A percentile compares a stretch with the other conserved stretches of the same genome.
Conservation (phyloP, 108 stramenopile species). For the Nitzschia putrida region DNA sequence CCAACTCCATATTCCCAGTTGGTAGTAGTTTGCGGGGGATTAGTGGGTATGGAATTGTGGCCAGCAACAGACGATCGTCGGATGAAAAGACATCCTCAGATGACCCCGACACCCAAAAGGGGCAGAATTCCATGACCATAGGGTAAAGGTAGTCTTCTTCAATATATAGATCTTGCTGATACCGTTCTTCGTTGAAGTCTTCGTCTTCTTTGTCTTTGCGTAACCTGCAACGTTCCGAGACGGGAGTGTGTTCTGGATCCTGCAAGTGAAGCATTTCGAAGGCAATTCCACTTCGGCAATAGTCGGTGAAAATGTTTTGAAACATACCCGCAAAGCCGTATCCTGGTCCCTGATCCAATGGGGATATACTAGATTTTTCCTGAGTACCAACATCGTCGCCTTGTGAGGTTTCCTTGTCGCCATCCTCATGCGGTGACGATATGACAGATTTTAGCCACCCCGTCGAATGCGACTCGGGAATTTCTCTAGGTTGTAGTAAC, state of each 20-base stretch:
- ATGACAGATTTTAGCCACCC: slow-evolving; percentile 44
- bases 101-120: slow-evolving; percentile 20
- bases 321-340: slow-evolving; percentile 78
- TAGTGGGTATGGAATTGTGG: slow-evolving; percentile 60
- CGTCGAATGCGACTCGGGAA: slow-evolving; percentile 9
- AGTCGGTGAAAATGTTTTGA: slow-evolving; percentile 74
- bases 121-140: slow-evolving; percentile 24
- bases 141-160: slow-evolving; percentile 28
- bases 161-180: slow-evolving; percentile 54
- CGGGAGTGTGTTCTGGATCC: slow-evolving; percentile 54
- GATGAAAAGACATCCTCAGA: slow-evolving; percentile 20
- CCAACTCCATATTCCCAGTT: background rate
- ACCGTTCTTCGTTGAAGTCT: slow-evolving; percentile 79
- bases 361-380: background rate
- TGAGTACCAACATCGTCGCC: background rate
- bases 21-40: slow-evolving; percentile 14
- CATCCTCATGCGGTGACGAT: slow-evolving; percentile 7
- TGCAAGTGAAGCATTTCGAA: slow-evolving; percentile 78
- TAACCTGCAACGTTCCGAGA: slow-evolving; percentile 40
- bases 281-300: slow-evolving; percentile 70
- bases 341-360: background rate
- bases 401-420: slow-evolving; percentile 14
- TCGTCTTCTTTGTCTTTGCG: slow-evolving; percentile 66
- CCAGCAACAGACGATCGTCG: slow-evolving; percentile 67
- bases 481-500: slow-evolving; percentile 51